Evolutionary conservation across 257 asterid genomes (phyloP).

Genomic region (Solanum chilense): DNA sequence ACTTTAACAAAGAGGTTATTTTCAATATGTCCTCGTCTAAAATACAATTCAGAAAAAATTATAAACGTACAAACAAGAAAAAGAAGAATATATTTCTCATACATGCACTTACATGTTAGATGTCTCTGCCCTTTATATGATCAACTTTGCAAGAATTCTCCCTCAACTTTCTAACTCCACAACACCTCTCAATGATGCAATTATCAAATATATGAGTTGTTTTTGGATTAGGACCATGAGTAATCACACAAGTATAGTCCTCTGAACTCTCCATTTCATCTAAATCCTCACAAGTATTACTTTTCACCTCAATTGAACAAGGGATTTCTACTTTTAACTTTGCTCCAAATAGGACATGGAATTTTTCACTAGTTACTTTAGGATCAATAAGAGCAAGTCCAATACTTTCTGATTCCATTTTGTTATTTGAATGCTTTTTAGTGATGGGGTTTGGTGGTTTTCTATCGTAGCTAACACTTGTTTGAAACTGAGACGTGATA

Average conservation of each 20-base stretch:
- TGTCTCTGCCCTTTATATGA: constrained; percentile 47
- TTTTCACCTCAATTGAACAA: constrained; percentile 5
- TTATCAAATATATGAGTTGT: too few species aligned
- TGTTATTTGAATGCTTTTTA: not conserved
- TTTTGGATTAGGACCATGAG: too few species aligned
- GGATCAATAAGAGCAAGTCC: constrained; percentile 78
- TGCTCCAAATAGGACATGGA: constrained; percentile 34
- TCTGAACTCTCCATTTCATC: too few species aligned
- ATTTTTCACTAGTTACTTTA: constrained; percentile 2
- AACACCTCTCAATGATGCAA: constrained; percentile 53
- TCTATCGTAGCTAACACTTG: constrained; percentile 24
- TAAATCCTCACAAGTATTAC: constrained; percentile 2
- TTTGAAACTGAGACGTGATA: not conserved
- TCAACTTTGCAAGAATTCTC: constrained; percentile 32
- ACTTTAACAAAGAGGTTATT: not conserved
- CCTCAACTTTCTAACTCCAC: constrained; percentile 7
- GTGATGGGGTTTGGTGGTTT: not conserved
- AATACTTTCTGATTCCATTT: constrained; percentile 32
- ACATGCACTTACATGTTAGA: constrained; percentile 28
- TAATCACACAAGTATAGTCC: too few species aligned
- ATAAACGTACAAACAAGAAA: not conserved
- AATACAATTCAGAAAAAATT: accelerated
- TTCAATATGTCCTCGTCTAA: not conserved
- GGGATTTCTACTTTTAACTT: constrained; percentile 77
- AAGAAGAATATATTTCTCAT: not conserved